phyloP scores from a whole-genome alignment of 768 basidiomycete genomes.

The Phylloporus arenicola region DNA sequence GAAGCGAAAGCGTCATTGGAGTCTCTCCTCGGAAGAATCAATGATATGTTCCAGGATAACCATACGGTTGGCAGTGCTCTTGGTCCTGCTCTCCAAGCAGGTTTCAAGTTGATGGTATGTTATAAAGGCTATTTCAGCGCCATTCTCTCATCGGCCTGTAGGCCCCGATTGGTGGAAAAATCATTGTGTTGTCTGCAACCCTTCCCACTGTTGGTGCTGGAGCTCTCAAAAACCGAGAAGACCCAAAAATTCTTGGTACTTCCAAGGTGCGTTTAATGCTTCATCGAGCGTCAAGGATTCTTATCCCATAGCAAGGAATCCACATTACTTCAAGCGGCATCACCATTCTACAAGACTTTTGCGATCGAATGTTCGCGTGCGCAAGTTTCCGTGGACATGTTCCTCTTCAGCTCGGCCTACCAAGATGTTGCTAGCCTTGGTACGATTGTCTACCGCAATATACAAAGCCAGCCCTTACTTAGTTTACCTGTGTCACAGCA shows the following conservation, averaged over 20 bases:
- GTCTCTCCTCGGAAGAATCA: slow-evolving; percentile 71
- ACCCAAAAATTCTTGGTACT: slow-evolving; percentile 93
- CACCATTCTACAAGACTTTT: slow-evolving; percentile 96
- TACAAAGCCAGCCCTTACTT: neutral
- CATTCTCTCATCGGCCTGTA: slow-evolving; percentile 25
- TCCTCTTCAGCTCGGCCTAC: slow-evolving; percentile 90
- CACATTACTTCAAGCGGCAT: slow-evolving; percentile 85
- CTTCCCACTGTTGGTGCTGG: slow-evolving; percentile 87
- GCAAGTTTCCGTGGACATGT: slow-evolving; percentile 99
- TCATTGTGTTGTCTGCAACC: slow-evolving; percentile 79
- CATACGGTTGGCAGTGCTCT: slow-evolving; percentile 89
- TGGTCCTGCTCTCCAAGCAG: slow-evolving; percentile 92
- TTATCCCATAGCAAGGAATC: slow-evolving; percentile 59
- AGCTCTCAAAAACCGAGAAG: slow-evolving; percentile 91
- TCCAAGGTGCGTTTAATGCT: slow-evolving; percentile 54
- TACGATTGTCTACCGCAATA: slow-evolving; percentile 23
- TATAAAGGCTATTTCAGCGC: neutral
- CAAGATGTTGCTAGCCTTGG: slow-evolving; percentile 94
- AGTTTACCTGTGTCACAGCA: slow-evolving; percentile 40
- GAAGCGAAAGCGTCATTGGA: slow-evolving; percentile 82
- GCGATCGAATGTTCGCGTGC: slow-evolving; percentile 97
- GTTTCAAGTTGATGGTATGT: slow-evolving; percentile 87
- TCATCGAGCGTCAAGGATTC: neutral
- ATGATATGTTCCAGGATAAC: slow-evolving; percentile 98
- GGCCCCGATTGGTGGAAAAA: slow-evolving; percentile 93